A percentile compares a stretch with the other conserved stretches of the same genome.
These are phyloP conservation scores for Kockovaella imperatae DNA, from an alignment of 768 basidiomycete species.

Conservation along the genomic window DNA sequence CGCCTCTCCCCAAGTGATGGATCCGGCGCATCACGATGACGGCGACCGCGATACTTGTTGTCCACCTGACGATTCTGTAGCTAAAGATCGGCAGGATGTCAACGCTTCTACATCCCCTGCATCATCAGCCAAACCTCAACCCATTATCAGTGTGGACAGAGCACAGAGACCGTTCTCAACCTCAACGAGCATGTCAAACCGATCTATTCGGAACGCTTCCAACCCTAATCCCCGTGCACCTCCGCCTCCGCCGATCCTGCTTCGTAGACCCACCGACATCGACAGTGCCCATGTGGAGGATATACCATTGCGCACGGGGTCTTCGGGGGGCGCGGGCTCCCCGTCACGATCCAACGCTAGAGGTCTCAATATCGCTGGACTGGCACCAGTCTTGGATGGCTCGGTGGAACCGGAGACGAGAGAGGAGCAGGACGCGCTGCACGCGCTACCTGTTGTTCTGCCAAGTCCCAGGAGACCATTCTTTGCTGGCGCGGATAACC, in stretches of 20 bases:
- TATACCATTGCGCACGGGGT: not conserved
- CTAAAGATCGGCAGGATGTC: not conserved
- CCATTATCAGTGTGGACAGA: not conserved
- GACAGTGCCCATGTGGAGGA: slow-evolving; percentile 2
- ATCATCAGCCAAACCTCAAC: not conserved
- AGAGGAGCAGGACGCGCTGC: slow-evolving; percentile 12
- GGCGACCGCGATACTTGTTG: slow-evolving; percentile 3
- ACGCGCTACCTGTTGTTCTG: slow-evolving; percentile 11
- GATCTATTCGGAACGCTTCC: slow-evolving; percentile 2
- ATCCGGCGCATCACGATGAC: not conserved
- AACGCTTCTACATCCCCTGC: not conserved
- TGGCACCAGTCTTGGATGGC: not conserved
- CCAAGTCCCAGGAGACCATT: slow-evolving; percentile 9
- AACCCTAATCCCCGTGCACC: slow-evolving; percentile 15
- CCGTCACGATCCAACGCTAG: not conserved
- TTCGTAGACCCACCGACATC: slow-evolving; percentile 23
- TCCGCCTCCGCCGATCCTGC: slow-evolving; percentile 26
- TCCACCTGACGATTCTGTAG: not conserved
- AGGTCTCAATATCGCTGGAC: slow-evolving; percentile 17
- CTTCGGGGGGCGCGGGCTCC: slow-evolving; percentile 3
- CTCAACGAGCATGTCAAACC: not conserved
- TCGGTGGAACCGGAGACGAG: not conserved
- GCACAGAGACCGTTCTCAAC: not conserved
- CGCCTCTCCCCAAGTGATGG: not conserved
- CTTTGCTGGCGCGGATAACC: slow-evolving; percentile 5